Percentiles rank a stretch among this genome's conserved stretches.
Evolutionary conservation across 192 early-diverging fungal species (phyloP).

Genomic region (Physocladia obscura): DNA sequence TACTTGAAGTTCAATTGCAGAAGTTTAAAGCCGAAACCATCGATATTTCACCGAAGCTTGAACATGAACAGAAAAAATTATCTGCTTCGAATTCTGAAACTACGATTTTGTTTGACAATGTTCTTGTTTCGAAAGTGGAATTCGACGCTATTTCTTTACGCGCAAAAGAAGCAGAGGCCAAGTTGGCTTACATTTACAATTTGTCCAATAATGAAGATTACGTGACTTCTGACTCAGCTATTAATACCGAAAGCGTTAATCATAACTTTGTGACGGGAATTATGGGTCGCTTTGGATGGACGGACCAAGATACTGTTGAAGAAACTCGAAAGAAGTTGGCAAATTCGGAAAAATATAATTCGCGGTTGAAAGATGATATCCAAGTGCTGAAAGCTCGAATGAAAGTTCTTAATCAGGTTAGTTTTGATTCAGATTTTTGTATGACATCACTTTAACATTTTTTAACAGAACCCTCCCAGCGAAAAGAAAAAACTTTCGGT

Average conservation of each 20-base stretch:
- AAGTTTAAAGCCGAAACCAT: too few species aligned
- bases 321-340: background rate
- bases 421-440: background rate
- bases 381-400: constrained; percentile 15
- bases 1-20: background rate
- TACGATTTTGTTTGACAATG: background rate
- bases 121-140: background rate
- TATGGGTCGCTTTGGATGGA: background rate
- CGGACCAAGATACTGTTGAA: background rate
- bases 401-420: background rate
- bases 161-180: constrained; percentile 10
- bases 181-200: background rate
- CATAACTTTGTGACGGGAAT: background rate
- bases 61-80: too few species aligned
- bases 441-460: background rate
- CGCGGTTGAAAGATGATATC: background rate
- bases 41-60: too few species aligned
- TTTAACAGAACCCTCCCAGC: background rate
- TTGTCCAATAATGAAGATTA: background rate
- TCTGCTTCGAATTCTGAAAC: background rate
- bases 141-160: background rate
- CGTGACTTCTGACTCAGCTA: background rate
- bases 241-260: background rate
- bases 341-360: background rate
- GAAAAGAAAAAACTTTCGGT: background rate